These are phyloP conservation scores for Nemania sp. DNA, from an alignment of 2,329 filamentous ascomycete species.

Conservation along the genomic window DNA sequence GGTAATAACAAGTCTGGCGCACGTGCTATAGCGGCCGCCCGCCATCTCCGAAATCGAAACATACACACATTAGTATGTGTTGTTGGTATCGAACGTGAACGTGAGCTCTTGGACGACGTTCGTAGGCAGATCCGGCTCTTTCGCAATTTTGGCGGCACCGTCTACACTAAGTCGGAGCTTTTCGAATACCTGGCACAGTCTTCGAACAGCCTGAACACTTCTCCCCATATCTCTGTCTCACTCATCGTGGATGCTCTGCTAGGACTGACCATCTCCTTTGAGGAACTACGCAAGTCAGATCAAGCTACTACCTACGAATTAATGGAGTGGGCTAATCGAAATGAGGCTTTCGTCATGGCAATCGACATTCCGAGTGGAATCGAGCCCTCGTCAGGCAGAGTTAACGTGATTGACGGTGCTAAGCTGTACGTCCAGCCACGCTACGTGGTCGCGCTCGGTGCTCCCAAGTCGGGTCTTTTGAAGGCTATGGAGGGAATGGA, in stretches of 20 bases:
- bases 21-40: constrained; percentile 80
- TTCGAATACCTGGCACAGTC: constrained; percentile 62
- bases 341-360: constrained; percentile 78
- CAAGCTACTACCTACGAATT: constrained; percentile 85
- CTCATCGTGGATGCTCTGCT: constrained; percentile 77
- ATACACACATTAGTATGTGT: constrained; percentile 81
- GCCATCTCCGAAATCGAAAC: constrained; percentile 84
- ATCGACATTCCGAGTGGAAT: constrained; percentile 92
- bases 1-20: constrained; percentile 94
- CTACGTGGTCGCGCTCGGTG: constrained; percentile 83
- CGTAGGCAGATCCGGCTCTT: constrained; percentile 83
- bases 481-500: constrained; percentile 71
- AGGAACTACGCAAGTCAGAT: constrained; percentile 81
- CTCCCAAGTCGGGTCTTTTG: constrained; percentile 82
- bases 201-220: constrained; percentile 39
- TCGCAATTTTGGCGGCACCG: constrained; percentile 77
- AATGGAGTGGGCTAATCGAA: constrained; percentile 92
- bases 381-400: constrained; percentile 74
- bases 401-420: constrained; percentile 71
- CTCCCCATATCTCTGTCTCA: constrained; percentile 37
- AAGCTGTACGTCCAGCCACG: constrained; percentile 80
- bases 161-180: constrained; percentile 65
- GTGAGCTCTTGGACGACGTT: constrained; percentile 78
- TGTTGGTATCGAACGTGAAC: constrained; percentile 81
- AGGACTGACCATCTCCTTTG: constrained; percentile 84